Percentiles rank a stretch among this genome's conserved stretches.
These are phyloP conservation scores for Saccharomyces hybrid DNA, from an alignment of 1,139 yeast species.

Conservation along the genomic window DNA sequence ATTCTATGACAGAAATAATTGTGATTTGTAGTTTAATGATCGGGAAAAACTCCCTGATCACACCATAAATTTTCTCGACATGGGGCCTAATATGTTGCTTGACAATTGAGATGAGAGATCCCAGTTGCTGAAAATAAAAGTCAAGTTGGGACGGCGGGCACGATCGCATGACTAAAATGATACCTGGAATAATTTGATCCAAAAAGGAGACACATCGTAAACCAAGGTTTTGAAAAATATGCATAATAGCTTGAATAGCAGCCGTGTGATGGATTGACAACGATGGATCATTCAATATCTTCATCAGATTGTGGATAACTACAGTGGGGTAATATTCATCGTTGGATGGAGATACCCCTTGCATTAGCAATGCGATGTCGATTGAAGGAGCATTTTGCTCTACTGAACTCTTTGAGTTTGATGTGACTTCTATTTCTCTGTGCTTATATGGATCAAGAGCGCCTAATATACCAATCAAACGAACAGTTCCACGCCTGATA, in stretches of 20 bases:
- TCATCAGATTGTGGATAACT: conserved; percentile 77
- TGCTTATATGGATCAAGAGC: conserved; percentile 95
- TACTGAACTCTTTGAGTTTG: conserved; percentile 51
- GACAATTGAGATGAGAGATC: conserved; percentile 71
- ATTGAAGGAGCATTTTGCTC: conserved; percentile 85
- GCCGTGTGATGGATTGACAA: conserved; percentile 81
- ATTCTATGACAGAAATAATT: conserved; percentile 72
- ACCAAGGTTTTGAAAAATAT: conserved; percentile 83
- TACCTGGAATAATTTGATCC: conserved; percentile 82
- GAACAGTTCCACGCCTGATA: conserved; percentile 78
- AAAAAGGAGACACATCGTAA: conserved; percentile 80
- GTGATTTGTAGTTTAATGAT: conserved; percentile 65
- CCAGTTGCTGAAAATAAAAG: conserved; percentile 82
- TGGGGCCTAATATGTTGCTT: conserved; percentile 86
- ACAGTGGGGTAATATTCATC: conserved; percentile 96
- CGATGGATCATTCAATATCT: conserved; percentile 76
- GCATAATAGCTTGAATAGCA: conserved; percentile 85
- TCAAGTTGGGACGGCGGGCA: conserved; percentile 80
- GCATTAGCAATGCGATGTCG: conserved; percentile 83
- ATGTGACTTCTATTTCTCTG: conserved; percentile 74
- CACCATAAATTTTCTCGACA: conserved; percentile 65
- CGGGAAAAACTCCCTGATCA: conserved; percentile 68
- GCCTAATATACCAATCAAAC: conserved; percentile 85
- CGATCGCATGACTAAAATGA: conserved; percentile 73
- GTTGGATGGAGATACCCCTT: conserved; percentile 87